Evolutionary conservation across 139 green algal species (phyloP).

Genomic region (Closterium sp.): DNA sequence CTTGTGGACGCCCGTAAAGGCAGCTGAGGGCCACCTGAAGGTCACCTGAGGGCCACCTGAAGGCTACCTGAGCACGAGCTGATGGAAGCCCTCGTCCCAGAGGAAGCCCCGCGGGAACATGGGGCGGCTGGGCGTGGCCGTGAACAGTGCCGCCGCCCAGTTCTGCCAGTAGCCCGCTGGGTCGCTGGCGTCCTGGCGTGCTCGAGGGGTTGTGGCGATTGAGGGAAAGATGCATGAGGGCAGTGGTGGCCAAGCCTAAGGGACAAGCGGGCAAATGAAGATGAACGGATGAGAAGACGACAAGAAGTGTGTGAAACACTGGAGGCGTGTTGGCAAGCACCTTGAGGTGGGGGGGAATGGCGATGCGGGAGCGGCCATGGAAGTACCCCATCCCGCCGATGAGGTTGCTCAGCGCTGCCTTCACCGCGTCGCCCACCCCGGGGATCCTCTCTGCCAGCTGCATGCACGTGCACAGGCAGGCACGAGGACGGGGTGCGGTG

Average conservation of each 20-base stretch:
- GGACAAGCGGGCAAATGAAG: not conserved
- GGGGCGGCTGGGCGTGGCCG: conserved; percentile 71
- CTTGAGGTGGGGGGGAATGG: conserved; percentile 19
- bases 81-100: conserved; percentile 98
- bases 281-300: not conserved
- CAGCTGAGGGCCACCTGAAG: not conserved
- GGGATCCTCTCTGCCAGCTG: conserved; percentile 43
- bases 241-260: not conserved
- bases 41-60: no score
- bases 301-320: not conserved
- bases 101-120: conserved; percentile 96
- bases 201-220: not conserved
- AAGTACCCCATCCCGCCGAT: conserved; percentile 93
- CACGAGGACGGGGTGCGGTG: not conserved
- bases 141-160: conserved; percentile 53
- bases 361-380: conserved; percentile 68
- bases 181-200: not conserved
- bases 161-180: conserved; percentile 9
- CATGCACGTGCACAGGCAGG: not conserved
- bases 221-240: not conserved
- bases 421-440: conserved; percentile 24
- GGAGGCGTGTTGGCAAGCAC: not conserved
- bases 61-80: conserved; percentile 65
- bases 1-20: no score
- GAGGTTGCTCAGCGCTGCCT: conserved; percentile 84